Evolutionary conservation across 73 alveolate genomes (phyloP).

Genomic region (Symbiodinium pilosum): DNA sequence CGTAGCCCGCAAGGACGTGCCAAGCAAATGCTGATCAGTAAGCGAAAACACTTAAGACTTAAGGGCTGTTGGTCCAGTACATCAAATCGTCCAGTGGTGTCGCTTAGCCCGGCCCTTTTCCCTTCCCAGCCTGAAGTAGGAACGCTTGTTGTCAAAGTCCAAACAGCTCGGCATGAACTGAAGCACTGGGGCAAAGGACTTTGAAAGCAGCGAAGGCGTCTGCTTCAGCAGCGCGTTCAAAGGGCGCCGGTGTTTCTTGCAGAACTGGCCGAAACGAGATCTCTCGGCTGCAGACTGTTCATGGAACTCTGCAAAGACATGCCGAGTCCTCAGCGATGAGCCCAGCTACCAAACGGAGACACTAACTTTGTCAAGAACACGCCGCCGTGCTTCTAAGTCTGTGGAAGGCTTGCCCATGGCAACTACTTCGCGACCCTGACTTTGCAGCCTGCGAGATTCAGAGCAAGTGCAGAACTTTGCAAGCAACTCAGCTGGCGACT

Average conservation of each 20-base stretch:
- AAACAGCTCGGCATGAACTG: neutral
- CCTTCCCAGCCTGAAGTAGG: slow-evolving; percentile 97
- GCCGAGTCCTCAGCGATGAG: neutral
- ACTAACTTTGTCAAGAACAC: no score
- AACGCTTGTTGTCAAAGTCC: slow-evolving; percentile 98
- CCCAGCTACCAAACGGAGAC: no score
- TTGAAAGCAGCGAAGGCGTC: slow-evolving; percentile 48
- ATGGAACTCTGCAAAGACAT: slow-evolving; percentile 64
- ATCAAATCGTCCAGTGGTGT: no score
- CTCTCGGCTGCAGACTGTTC: slow-evolving; percentile 79
- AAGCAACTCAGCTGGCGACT: neutral
- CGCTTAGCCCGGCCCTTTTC: no score
- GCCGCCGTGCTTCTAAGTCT: neutral
- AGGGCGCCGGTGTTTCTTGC: slow-evolving; percentile 79
- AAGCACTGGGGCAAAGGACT: slow-evolving; percentile 31
- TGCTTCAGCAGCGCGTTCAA: slow-evolving; percentile 56
- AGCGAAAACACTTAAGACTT: neutral
- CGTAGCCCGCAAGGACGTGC: no score
- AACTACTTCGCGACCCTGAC: neutral
- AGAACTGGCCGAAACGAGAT: slow-evolving; percentile 73
- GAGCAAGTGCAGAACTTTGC: no score
- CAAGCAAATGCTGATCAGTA: neutral
- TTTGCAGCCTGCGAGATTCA: no score
- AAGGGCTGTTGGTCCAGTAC: no score
- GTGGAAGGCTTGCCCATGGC: neutral